Evolutionary conservation across 2,329 filamentous ascomycete genomes (phyloP).

Genomic region (Westerdykella ornata): DNA sequence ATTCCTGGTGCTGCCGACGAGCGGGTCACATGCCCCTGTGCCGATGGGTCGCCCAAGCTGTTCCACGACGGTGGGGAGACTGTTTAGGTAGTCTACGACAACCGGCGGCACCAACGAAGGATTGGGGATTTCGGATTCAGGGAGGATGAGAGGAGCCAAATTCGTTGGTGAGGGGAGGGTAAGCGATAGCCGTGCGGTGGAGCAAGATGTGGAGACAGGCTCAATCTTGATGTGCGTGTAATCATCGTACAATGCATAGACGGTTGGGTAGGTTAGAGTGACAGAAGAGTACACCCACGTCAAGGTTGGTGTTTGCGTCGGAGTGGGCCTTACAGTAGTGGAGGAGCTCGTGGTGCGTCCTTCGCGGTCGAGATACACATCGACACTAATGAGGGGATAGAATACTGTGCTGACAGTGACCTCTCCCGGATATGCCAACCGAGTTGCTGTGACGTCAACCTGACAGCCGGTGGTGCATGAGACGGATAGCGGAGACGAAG

Average conservation of each 20-base stretch:
- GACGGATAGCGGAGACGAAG: conserved; percentile 8
- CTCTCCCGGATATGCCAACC: conserved; percentile 22
- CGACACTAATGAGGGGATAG: conserved; percentile 17
- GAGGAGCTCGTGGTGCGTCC: conserved; percentile 12
- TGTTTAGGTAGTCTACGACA: conserved; percentile 28
- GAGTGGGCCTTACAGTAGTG: conserved; percentile 9
- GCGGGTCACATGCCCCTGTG: conserved; percentile 28
- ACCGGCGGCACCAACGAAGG: conserved; percentile 18
- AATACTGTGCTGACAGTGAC: conserved; percentile 15
- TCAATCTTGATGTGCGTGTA: conserved; percentile 25
- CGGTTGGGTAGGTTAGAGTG: conserved; percentile 27
- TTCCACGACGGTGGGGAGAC: conserved; percentile 19
- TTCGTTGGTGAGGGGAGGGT: conserved; percentile 23
- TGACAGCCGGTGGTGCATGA: conserved; percentile 25
- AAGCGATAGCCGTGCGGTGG: conserved; percentile 12
- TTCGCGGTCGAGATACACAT: conserved; percentile 14
- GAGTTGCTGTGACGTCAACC: conserved; percentile 28
- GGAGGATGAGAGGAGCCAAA: conserved; percentile 21
- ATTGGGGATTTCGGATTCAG: conserved; percentile 15
- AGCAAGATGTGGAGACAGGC: conserved; percentile 17
- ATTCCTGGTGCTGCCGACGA: conserved; percentile 10
- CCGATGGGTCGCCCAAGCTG: conserved; percentile 27
- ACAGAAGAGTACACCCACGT: conserved; percentile 26
- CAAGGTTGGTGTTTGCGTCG: conserved; percentile 11
- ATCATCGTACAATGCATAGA: conserved; percentile 25